Conservation (phyloP, 2,329 filamentous ascomycete genomes). For the Colletotrichum ledebouriae region DNA sequence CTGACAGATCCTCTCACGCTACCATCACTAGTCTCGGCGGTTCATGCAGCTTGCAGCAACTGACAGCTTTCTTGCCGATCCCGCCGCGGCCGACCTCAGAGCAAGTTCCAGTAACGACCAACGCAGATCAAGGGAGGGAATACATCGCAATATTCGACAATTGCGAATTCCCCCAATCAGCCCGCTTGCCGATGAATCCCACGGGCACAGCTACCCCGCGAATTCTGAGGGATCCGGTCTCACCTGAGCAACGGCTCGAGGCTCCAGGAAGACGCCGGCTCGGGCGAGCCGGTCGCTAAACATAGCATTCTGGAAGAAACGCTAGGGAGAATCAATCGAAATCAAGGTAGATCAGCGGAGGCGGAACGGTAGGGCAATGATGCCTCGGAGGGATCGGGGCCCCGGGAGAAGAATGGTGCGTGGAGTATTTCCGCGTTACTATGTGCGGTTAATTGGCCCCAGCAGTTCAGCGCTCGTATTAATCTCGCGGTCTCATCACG, state of each 20-base stretch:
- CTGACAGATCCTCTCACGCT: neutral
- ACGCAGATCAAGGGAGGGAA: neutral
- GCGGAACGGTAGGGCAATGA: conserved; percentile 18
- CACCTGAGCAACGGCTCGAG: neutral
- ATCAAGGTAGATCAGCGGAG: conserved; percentile 28
- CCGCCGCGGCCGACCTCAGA: neutral
- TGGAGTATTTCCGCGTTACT: too few species aligned
- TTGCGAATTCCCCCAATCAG: neutral
- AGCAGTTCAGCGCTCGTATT: conserved; percentile 31
- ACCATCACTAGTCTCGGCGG: neutral
- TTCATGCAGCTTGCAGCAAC: conserved; percentile 5
- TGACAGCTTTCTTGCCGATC: neutral
- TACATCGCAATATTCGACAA: too few species aligned
- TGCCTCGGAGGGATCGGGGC: conserved; percentile 19
- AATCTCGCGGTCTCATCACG: conserved; percentile 23
- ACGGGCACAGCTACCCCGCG: neutral
- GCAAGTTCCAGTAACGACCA: neutral
- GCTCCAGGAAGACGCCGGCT: neutral
- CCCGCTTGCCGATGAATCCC: conserved; percentile 1
- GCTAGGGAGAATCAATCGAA: conserved; percentile 22
- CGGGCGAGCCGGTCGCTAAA: conserved; percentile 26
- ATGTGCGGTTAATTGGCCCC: conserved; percentile 17
- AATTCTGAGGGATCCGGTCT: neutral
- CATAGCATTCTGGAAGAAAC: conserved; percentile 15
- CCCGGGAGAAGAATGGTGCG: conserved; percentile 20